These are phyloP conservation scores for Parathielavia hyrcaniae DNA, from an alignment of 495 filamentous ascomycete species.

Conservation along the genomic window DNA sequence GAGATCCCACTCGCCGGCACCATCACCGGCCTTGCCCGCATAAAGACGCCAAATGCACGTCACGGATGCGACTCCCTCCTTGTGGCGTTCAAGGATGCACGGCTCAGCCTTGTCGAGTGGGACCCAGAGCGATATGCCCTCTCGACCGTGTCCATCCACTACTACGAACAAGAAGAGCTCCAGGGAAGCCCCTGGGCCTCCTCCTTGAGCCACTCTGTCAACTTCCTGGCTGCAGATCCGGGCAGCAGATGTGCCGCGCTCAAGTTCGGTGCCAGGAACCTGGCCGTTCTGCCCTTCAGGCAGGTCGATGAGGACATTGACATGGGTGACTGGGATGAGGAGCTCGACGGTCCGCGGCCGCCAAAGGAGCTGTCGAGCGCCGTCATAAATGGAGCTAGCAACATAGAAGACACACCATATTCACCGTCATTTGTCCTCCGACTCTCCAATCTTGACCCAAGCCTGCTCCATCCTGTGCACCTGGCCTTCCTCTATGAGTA, in stretches of 20 bases:
- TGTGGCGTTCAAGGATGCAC: conserved; percentile 79
- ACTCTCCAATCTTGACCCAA: conserved; percentile 78
- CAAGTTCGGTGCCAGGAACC: conserved; percentile 80
- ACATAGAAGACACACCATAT: conserved; percentile 66
- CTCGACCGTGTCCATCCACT: conserved; percentile 88
- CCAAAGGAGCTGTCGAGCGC: conserved; percentile 39
- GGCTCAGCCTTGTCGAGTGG: conserved; percentile 90
- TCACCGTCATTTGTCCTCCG: conserved; percentile 85
- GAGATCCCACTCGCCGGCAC: conserved; percentile 79
- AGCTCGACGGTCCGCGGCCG: conserved; percentile 57
- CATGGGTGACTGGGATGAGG: conserved; percentile 82
- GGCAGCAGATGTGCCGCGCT: conserved; percentile 86
- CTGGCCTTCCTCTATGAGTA: conserved; percentile 95
- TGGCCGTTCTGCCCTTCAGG: conserved; percentile 91
- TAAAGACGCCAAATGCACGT: conserved; percentile 61
- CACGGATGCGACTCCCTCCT: conserved; percentile 84
- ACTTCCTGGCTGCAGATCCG: conserved; percentile 80
- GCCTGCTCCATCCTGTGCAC: conserved; percentile 78
- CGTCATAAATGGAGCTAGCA: conserved; percentile 49
- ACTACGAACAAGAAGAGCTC: conserved; percentile 91
- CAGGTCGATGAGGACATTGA: conserved; percentile 81
- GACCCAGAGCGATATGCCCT: conserved; percentile 71
- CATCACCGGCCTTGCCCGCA: conserved; percentile 69
- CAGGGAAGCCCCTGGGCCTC: conserved; percentile 67
- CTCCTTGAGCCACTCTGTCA: conserved; percentile 61